Evolutionary conservation across 2,329 filamentous ascomycete genomes (phyloP).

Genomic region (Fusarium buxicola): DNA sequence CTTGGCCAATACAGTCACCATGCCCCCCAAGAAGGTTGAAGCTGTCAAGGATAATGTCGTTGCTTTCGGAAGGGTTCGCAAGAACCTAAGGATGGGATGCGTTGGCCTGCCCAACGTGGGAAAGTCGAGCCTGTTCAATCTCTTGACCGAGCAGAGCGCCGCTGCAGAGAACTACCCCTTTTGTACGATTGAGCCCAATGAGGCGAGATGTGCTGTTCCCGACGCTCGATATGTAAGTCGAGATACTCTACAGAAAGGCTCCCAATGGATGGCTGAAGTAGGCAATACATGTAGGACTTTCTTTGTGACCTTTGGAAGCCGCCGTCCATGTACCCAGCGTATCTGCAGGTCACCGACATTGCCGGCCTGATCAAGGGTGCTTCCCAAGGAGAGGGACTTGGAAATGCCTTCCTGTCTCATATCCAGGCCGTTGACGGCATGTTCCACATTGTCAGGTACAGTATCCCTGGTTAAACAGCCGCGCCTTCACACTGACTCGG

Average conservation of each 20-base stretch:
- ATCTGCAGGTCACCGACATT: constrained; percentile 59
- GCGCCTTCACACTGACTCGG: constrained; percentile 10
- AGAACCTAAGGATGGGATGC: constrained; percentile 61
- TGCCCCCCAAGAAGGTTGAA: constrained; percentile 58
- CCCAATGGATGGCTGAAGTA: constrained; percentile 10
- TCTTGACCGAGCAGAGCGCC: constrained; percentile 59
- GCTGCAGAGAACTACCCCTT: constrained; percentile 60
- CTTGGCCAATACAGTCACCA: constrained; percentile 35
- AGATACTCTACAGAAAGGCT: not conserved
- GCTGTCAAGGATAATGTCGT: constrained; percentile 57
- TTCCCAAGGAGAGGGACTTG: constrained; percentile 57
- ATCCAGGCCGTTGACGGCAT: constrained; percentile 61
- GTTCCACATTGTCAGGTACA: constrained; percentile 57
- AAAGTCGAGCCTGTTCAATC: constrained; percentile 59
- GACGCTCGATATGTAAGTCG: constrained; percentile 57
- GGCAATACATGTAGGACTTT: constrained; percentile 51
- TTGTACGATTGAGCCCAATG: constrained; percentile 60
- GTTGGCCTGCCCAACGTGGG: constrained; percentile 60
- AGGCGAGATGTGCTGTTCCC: constrained; percentile 58
- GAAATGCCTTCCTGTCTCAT: constrained; percentile 59
- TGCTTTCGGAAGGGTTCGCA: constrained; percentile 57
- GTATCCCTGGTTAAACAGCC: not conserved
- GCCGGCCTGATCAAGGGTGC: constrained; percentile 59
- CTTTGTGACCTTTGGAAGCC: constrained; percentile 60
- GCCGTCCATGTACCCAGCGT: constrained; percentile 58